Evolutionary conservation across 768 basidiomycete species (phyloP).

Genomic region (Podaxis sp.): DNA sequence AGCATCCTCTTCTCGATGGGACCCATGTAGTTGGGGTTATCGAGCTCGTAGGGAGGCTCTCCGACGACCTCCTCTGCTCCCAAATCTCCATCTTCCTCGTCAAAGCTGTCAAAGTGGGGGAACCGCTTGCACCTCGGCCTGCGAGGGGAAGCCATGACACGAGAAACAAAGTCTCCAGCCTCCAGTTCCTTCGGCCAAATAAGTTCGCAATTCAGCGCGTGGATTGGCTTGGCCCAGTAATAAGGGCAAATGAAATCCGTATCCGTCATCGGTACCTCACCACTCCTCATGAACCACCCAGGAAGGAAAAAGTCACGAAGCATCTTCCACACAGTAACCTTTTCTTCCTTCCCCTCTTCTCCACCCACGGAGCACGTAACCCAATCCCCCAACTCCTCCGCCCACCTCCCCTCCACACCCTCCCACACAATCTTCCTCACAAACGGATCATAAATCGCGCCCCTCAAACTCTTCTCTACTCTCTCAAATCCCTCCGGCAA

Average conservation of each 20-base stretch:
- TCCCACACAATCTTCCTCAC: conserved; percentile 39
- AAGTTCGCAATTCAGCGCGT: conserved; percentile 78
- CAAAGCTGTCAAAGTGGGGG: conserved; percentile 1
- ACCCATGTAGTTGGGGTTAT: conserved; percentile 80
- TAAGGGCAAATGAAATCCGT: conserved; percentile 64
- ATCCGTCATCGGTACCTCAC: conserved; percentile 27
- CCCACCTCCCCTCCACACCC: conserved; percentile 9
- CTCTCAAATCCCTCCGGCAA: conserved; percentile 43
- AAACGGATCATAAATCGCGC: conserved; percentile 84
- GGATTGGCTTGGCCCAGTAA: conserved; percentile 72
- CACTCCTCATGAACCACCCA: conserved; percentile 10
- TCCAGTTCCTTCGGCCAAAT: conserved; percentile 79
- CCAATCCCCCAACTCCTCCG: conserved; percentile 11
- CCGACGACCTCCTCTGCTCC: neutral
- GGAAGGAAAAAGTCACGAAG: conserved; percentile 14
- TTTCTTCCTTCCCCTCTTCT: neutral
- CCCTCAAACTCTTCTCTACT: conserved; percentile 67
- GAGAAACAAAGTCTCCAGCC: conserved; percentile 14
- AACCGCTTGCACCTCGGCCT: conserved; percentile 4
- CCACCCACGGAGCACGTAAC: conserved; percentile 10
- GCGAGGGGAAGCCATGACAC: neutral
- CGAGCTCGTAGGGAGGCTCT: conserved; percentile 50
- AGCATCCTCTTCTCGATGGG: conserved; percentile 64
- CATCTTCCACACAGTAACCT: neutral
- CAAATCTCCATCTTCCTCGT: neutral